phyloP scores from a whole-genome alignment of 2,329 filamentous ascomycete genomes.

The Fusarium equiseti region DNA sequence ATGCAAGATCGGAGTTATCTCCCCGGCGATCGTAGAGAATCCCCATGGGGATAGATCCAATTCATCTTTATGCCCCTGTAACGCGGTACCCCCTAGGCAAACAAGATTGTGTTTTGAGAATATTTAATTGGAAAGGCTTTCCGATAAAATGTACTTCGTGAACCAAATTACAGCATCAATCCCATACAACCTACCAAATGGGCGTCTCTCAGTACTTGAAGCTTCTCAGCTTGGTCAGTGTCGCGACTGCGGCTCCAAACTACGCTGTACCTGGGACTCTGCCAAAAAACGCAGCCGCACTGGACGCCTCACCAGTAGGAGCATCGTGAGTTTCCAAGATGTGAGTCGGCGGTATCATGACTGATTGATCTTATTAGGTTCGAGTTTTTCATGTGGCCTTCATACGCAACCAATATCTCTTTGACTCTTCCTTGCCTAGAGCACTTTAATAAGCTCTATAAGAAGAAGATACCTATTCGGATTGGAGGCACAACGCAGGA shows the following conservation, averaged over 20 bases:
- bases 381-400: slow-evolving; percentile 10
- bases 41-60: too few species aligned
- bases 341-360: background rate
- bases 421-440: background rate
- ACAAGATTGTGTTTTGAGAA: too few species aligned
- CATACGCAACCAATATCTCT: background rate
- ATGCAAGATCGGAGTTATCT: too few species aligned
- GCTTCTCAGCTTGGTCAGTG: background rate
- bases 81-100: too few species aligned
- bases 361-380: background rate
- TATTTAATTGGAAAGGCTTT: too few species aligned
- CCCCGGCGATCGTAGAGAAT: too few species aligned
- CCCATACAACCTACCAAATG: background rate
- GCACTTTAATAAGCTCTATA: background rate
- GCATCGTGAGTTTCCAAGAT: background rate
- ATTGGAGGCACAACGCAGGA: slow-evolving; percentile 7
- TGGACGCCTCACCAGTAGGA: background rate
- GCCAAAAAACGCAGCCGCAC: background rate
- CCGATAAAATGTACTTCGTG: too few species aligned
- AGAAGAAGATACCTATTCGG: background rate
- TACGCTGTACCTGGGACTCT: background rate
- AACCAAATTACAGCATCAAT: background rate
- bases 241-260: background rate
- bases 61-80: too few species aligned
- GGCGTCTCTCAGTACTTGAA: background rate